Evolutionary conservation across 192 early-diverging fungal species (phyloP).

Genomic region (Coemansia sp.): DNA sequence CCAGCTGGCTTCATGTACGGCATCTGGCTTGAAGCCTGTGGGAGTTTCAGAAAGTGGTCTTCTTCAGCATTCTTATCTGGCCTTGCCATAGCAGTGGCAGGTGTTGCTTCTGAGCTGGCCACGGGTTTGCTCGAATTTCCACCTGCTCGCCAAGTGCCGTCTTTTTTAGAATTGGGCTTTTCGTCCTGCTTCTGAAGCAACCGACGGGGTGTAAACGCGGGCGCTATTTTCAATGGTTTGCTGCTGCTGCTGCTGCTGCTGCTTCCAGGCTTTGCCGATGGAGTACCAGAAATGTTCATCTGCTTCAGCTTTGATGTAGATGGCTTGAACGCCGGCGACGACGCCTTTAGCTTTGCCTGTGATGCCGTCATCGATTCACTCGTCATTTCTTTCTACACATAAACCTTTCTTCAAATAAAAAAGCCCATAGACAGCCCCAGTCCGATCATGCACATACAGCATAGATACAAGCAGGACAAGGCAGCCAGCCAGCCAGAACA

Average conservation of each 20-base stretch:
- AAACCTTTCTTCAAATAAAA: too few relatives aligned
- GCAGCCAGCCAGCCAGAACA: too few relatives aligned
- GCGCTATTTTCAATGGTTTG: constrained; percentile 21
- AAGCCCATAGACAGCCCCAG: too few relatives aligned
- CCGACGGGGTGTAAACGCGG: constrained; percentile 32
- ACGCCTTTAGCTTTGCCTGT: constrained; percentile 35
- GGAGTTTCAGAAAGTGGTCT: constrained; percentile 25
- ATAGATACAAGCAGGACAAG: too few relatives aligned
- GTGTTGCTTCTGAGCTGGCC: constrained; percentile 8
- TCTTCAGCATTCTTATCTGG: not conserved
- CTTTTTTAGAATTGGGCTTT: not conserved
- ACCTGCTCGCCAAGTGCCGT: not conserved
- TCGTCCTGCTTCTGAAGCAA: not conserved
- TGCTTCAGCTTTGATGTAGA: constrained; percentile 16
- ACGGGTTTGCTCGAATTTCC: not conserved
- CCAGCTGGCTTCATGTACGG: constrained; percentile 78
- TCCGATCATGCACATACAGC: too few relatives aligned
- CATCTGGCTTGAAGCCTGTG: constrained; percentile 54
- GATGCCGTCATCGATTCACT: constrained; percentile 8
- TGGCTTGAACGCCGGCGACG: constrained; percentile 49
- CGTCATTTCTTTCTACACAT: constrained; percentile 12
- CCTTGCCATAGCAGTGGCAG: not conserved
- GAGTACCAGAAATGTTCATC: not conserved
- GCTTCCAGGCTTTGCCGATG: not conserved
- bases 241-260: not conserved